Evolutionary conservation across 1,284 basidiomycete species (phyloP).

Genomic region (Naganishia liquefaciens): DNA sequence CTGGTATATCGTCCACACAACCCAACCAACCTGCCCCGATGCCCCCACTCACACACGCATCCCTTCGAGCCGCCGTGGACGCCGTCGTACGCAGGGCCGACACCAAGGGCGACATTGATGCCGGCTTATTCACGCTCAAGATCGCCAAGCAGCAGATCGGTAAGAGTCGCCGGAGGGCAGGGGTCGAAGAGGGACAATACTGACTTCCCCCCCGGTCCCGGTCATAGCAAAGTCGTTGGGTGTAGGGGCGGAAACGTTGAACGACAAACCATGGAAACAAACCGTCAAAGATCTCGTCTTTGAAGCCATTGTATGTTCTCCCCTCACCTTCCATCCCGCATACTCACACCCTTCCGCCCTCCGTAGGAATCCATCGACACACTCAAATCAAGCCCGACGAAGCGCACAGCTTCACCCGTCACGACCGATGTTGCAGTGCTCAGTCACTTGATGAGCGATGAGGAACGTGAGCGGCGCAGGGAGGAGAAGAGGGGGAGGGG

Average conservation of each 20-base stretch:
- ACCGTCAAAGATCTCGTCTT: constrained; percentile 23
- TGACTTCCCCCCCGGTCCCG: no score
- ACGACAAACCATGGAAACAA: constrained; percentile 33
- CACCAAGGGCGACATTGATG: constrained; percentile 25
- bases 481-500: not conserved
- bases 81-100: constrained; percentile 17
- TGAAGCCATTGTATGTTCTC: constrained; percentile 41
- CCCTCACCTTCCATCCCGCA: not conserved
- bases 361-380: constrained; percentile 9
- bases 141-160: constrained; percentile 26
- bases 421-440: not conserved
- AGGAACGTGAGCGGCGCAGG: not conserved
- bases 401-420: not conserved
- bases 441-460: not conserved
- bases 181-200: no score
- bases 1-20: not conserved
- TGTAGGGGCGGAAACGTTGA: constrained; percentile 37
- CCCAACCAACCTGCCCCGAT: not conserved
- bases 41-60: no score
- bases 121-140: constrained; percentile 22
- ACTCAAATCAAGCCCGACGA: constrained; percentile 1
- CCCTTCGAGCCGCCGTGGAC: no score
- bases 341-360: not conserved
- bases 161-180: not conserved
- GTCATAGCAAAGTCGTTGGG: constrained; percentile 39